Evolutionary conservation across 495 filamentous ascomycete genomes (phyloP).

Genomic region (Jackrogersella minutella): DNA sequence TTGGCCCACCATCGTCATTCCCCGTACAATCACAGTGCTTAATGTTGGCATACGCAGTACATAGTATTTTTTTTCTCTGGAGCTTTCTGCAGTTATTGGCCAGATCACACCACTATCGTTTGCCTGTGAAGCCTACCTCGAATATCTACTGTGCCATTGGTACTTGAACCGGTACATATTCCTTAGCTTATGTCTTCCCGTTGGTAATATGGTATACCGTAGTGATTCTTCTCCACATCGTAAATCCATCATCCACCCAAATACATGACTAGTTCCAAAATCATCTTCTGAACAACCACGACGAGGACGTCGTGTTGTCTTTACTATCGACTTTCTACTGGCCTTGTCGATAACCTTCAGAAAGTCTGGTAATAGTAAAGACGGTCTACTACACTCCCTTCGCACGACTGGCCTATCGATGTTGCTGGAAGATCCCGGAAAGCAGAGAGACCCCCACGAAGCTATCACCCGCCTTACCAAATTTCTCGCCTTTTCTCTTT

Average conservation of each 20-base stretch:
- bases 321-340: conserved; percentile 23
- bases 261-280: conserved; percentile 41
- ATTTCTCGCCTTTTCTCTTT: conserved; percentile 28
- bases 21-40: conserved; percentile 42
- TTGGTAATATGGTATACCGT: conserved; percentile 38
- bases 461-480: conserved; percentile 28
- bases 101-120: conserved; percentile 38
- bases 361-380: conserved; percentile 21
- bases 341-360: conserved; percentile 20
- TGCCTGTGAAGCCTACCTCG: conserved; percentile 26
- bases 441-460: conserved; percentile 39
- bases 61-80: conserved; percentile 34
- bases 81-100: conserved; percentile 40
- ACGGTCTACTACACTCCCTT: conserved; percentile 18
- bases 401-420: conserved; percentile 31
- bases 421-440: conserved; percentile 31
- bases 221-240: conserved; percentile 41
- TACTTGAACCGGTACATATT: conserved; percentile 35
- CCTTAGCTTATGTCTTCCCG: conserved; percentile 39
- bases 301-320: conserved; percentile 33
- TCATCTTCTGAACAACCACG: conserved; percentile 34
- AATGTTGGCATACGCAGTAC: conserved; percentile 40
- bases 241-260: conserved; percentile 43
- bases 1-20: conserved; percentile 42
- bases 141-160: conserved; percentile 40